A percentile compares a stretch with the other conserved stretches of the same genome.
phyloP scores from a whole-genome alignment of 1,139 yeast genomes.

The Pichia sp. region DNA sequence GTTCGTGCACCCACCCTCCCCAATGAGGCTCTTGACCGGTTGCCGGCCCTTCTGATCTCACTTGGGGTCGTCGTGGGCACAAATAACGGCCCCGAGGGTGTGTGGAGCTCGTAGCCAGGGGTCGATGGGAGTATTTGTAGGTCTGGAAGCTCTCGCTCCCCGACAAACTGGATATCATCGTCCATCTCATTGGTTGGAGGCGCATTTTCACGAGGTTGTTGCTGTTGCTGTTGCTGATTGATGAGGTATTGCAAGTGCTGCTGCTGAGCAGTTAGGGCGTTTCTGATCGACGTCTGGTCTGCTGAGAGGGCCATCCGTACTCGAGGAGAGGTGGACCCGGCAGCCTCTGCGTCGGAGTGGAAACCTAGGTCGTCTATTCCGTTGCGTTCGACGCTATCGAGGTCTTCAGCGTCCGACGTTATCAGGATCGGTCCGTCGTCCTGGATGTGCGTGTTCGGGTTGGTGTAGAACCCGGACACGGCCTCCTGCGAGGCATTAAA shows the following conservation, averaged over 20 bases:
- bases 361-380: neutral
- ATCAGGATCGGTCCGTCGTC: slow-evolving; percentile 11
- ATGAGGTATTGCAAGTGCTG: slow-evolving; percentile 1
- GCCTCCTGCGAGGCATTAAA: neutral
- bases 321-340: slow-evolving; percentile 1
- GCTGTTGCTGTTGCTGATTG: neutral
- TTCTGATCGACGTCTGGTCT: slow-evolving; percentile 6
- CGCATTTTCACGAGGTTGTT: too few relatives aligned
- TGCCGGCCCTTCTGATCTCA: slow-evolving; percentile 9
- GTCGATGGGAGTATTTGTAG: slow-evolving; percentile 8
- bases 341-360: slow-evolving; percentile 9
- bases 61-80: slow-evolving; percentile 5
- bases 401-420: slow-evolving; percentile 15
- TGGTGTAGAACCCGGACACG: slow-evolving; percentile 4
- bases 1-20: neutral
- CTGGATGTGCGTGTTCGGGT: slow-evolving; percentile 12
- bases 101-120: slow-evolving; percentile 9
- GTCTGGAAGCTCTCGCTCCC: slow-evolving; percentile 19
- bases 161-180: slow-evolving; percentile 24
- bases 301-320: slow-evolving; percentile 7
- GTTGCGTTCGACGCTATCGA: neutral
- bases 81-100: slow-evolving; percentile 15
- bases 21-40: neutral
- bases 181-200: slow-evolving; percentile 12
- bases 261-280: slow-evolving; percentile 7